A percentile compares a stretch with the other conserved stretches of the same genome.
Conservation (phyloP, 208 protist genomes). For the Crithidia acanthocephali region DNA sequence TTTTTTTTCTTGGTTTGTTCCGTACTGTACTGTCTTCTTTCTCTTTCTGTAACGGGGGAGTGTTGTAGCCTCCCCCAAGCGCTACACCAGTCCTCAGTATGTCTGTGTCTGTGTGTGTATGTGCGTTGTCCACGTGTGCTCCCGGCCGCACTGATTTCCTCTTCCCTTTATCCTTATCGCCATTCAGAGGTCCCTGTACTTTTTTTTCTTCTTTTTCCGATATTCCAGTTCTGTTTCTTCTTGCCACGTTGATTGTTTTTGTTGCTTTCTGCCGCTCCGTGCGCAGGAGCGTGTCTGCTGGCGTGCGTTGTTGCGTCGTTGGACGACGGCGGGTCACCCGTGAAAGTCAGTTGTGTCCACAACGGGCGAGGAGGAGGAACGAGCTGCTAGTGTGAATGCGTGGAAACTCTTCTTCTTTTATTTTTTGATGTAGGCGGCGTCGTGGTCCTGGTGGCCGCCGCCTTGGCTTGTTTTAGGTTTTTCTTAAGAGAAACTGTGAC, state of each 20-base stretch:
- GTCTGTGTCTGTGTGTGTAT: neutral
- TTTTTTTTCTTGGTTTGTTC: neutral
- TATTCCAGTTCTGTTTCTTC: neutral
- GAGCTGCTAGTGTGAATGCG: no score
- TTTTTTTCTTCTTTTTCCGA: neutral
- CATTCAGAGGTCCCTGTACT: neutral
- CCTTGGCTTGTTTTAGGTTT: no score
- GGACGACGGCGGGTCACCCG: no score
- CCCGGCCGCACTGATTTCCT: neutral
- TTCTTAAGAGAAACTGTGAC: no score
- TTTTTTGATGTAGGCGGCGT: no score
- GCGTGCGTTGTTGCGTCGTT: no score
- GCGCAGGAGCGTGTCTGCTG: neutral
- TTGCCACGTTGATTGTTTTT: no score
- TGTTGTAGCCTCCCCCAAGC: neutral
- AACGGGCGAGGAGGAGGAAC: no score
- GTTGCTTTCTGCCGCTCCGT: neutral
- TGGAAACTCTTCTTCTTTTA: no score
- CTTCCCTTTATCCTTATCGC: neutral
- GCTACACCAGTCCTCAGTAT: neutral
- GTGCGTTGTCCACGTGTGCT: neutral
- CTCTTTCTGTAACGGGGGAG: neutral
- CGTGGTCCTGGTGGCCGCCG: no score
- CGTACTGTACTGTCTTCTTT: conserved; percentile 12
- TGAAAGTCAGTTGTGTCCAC: no score